A percentile compares a stretch with the other conserved stretches of the same genome.
phyloP scores from a whole-genome alignment of 2,329 filamentous ascomycete species.

The Fusarium nematophilum region DNA sequence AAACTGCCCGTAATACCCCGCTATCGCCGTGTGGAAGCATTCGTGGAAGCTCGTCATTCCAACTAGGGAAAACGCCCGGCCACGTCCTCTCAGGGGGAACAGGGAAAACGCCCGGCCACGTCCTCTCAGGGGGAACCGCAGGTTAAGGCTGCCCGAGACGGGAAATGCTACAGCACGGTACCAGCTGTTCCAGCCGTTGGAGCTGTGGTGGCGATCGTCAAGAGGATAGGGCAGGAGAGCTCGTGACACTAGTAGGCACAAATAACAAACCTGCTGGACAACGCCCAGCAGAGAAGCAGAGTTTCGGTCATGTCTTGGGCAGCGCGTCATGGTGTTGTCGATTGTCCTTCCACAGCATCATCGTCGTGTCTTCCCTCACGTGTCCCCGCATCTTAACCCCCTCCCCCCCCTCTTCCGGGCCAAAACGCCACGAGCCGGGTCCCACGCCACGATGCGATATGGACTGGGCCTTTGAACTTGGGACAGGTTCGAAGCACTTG shows the following conservation, averaged over 20 bases:
- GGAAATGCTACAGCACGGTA: constrained; percentile 20
- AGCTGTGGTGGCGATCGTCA: constrained; percentile 17
- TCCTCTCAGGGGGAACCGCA: constrained; percentile 24
- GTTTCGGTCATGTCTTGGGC: constrained; percentile 22
- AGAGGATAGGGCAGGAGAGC: constrained; percentile 12
- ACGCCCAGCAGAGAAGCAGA: constrained; percentile 15
- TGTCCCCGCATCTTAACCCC: constrained; percentile 45
- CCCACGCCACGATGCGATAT: constrained; percentile 41
- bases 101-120: constrained; percentile 13
- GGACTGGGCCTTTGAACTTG: constrained; percentile 37
- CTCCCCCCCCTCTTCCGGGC: no score
- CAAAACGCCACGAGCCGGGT: constrained; percentile 40
- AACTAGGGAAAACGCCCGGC: constrained; percentile 38
- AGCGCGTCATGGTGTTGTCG: constrained; percentile 41
- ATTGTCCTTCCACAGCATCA: constrained; percentile 38
- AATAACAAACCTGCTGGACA: constrained; percentile 19
- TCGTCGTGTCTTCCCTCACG: constrained; percentile 38
- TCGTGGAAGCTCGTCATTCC: constrained; percentile 43
- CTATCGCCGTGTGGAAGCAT: constrained; percentile 44
- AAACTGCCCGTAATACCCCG: constrained; percentile 42
- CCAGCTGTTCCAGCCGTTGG: not conserved
- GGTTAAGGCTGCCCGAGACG: constrained; percentile 22
- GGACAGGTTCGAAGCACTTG: constrained; percentile 32
- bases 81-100: constrained; percentile 24
- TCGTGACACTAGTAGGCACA: constrained; percentile 22